phyloP scores from a whole-genome alignment of 129 eudicot species.

The Arctium lappa region DNA sequence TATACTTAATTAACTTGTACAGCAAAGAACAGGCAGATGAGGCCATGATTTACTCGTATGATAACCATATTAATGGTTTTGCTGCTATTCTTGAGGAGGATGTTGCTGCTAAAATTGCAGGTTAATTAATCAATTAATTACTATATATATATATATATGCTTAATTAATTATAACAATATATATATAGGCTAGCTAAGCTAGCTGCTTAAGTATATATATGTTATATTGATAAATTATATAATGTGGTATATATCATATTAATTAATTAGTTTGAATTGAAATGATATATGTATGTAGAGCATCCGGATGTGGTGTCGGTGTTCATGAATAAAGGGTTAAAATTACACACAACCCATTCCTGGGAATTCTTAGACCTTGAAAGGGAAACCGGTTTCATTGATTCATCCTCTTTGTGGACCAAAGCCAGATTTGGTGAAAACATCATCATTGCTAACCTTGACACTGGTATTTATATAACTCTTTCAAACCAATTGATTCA shows the following conservation, averaged over 20 bases:
- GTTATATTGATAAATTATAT: neutral
- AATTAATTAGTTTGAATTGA: neutral
- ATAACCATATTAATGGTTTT: conserved; percentile 62
- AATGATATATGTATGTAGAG: conserved; percentile 28
- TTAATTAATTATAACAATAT: too few relatives aligned
- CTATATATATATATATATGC: neutral
- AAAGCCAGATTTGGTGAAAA: conserved; percentile 78
- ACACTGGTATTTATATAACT: conserved; percentile 46
- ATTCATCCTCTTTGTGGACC: conserved; percentile 49
- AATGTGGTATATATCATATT: too few relatives aligned
- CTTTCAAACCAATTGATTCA: neutral
- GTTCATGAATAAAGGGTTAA: conserved; percentile 39
- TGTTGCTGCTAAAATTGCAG: conserved; percentile 50
- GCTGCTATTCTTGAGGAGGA: conserved; percentile 72
- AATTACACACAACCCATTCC: conserved; percentile 75
- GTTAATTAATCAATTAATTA: conserved; percentile 4
- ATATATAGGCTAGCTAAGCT: too few relatives aligned
- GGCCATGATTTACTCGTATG: conserved; percentile 61
- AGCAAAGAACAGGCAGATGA: conserved; percentile 50
- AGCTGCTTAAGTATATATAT: too few relatives aligned
- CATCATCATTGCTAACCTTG: conserved; percentile 70
- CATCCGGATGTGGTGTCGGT: conserved; percentile 70
- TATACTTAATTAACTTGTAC: neutral
- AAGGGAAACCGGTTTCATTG: conserved; percentile 40
- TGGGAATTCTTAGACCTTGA: conserved; percentile 73